Evolutionary conservation across 108 stramenopile species (phyloP).

Genomic region (Fistulifera solaris): DNA sequence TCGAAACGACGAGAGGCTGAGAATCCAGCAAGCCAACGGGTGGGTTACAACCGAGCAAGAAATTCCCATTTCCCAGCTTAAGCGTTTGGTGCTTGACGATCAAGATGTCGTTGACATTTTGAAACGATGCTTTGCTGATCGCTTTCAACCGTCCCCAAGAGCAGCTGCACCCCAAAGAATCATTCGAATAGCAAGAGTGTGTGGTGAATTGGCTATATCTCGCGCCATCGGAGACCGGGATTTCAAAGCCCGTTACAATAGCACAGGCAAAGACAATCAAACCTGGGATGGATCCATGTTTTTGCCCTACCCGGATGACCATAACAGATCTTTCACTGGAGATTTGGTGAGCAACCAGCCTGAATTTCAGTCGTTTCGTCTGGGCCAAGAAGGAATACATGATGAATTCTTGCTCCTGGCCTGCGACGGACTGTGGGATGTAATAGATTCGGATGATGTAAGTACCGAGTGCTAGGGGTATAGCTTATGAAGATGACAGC

Average conservation of each 20-base stretch:
- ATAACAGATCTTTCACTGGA: slow-evolving; percentile 50
- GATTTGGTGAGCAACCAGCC: slow-evolving; percentile 66
- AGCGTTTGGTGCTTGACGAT: slow-evolving; percentile 62
- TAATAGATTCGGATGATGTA: slow-evolving; percentile 61
- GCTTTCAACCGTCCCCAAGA: slow-evolving; percentile 24
- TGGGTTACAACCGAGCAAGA: slow-evolving; percentile 73
- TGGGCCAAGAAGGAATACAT: slow-evolving; percentile 33
- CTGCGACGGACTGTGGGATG: slow-evolving; percentile 84
- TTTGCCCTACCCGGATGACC: slow-evolving; percentile 57
- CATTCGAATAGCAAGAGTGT: slow-evolving; percentile 61
- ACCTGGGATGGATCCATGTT: slow-evolving; percentile 54
- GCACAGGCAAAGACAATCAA: background rate
- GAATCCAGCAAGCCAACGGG: slow-evolving; percentile 70
- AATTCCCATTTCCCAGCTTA: slow-evolving; percentile 54
- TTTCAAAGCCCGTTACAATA: slow-evolving; percentile 69
- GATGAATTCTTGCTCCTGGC: slow-evolving; percentile 70
- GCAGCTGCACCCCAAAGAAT: slow-evolving; percentile 57
- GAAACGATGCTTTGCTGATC: slow-evolving; percentile 52
- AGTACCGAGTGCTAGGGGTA: background rate
- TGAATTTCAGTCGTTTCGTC: slow-evolving; percentile 38
- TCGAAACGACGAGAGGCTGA: slow-evolving; percentile 37
- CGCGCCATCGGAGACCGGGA: slow-evolving; percentile 77
- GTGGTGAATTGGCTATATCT: slow-evolving; percentile 78
- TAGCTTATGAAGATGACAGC: background rate
- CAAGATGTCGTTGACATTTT: slow-evolving; percentile 69